Percentiles rank a stretch among this genome's conserved stretches.
These are phyloP conservation scores for Dunaliella sp. DNA, from an alignment of 139 green algal species.

Conservation along the genomic window DNA sequence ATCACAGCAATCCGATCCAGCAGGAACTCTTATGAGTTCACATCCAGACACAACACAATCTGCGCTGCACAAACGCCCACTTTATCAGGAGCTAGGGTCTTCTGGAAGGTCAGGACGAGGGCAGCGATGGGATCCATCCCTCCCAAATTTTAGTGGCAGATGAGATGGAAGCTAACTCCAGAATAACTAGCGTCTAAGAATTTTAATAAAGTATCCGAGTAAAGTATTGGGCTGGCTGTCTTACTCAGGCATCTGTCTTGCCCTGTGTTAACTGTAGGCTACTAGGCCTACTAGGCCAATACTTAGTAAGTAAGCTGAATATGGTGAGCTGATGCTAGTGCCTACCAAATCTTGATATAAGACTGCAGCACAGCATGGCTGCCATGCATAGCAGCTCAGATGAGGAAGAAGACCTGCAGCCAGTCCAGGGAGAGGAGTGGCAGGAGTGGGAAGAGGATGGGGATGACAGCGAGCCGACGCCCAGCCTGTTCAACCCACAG, in stretches of 20 bases:
- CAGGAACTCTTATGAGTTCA: background rate
- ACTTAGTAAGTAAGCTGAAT: too few species aligned
- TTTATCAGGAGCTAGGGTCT: constrained; percentile 42
- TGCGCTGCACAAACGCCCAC: constrained; percentile 15
- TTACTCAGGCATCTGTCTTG: too few species aligned
- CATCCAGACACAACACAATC: background rate
- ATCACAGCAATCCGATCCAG: background rate
- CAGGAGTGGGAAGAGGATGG: constrained; percentile 42
- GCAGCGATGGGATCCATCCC: constrained; percentile 31
- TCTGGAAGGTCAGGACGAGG: constrained; percentile 41
- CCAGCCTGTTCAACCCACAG: constrained; percentile 58
- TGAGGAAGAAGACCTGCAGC: background rate
- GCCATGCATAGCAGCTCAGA: background rate
- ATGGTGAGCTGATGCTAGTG: too few species aligned
- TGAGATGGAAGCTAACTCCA: too few species aligned
- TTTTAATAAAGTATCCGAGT: background rate
- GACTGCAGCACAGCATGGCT: too few species aligned
- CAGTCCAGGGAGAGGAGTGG: constrained; percentile 42
- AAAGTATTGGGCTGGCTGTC: too few species aligned
- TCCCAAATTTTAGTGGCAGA: too few species aligned
- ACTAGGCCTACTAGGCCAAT: too few species aligned
- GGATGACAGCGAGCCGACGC: constrained; percentile 42
- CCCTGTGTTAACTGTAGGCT: too few species aligned
- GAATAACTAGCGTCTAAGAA: background rate
- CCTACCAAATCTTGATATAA: too few species aligned